Evolutionary conservation across 306 rosid species (phyloP).

Genomic region (Sechiopsis laciniata): DNA sequence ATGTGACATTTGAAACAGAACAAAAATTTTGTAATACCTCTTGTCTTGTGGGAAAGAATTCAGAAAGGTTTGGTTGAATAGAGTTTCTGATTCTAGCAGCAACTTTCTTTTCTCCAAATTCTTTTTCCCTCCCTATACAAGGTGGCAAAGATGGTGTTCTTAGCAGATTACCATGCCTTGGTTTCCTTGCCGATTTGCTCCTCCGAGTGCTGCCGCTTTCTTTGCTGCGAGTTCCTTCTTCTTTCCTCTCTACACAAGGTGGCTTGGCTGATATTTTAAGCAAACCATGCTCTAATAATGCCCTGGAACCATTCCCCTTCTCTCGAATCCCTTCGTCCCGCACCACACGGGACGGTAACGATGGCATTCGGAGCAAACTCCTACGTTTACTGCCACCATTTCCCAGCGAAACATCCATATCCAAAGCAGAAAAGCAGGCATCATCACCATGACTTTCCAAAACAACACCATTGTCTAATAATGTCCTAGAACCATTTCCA

Average conservation of each 20-base stretch:
- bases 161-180: slow-evolving; percentile 22
- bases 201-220: slow-evolving; percentile 15
- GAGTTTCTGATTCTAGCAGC: slow-evolving; percentile 36
- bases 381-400: slow-evolving; percentile 18
- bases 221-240: slow-evolving; percentile 33
- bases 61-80: slow-evolving; percentile 27
- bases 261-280: slow-evolving; percentile 27
- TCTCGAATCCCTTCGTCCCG: slow-evolving; percentile 28
- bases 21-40: slow-evolving; percentile 11
- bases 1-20: slow-evolving; percentile 7
- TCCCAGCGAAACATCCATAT: not conserved
- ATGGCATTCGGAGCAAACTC: slow-evolving; percentile 41
- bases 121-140: slow-evolving; percentile 19
- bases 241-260: slow-evolving; percentile 40
- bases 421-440: slow-evolving; percentile 10
- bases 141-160: slow-evolving; percentile 46
- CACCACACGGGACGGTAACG: slow-evolving; percentile 43
- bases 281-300: slow-evolving; percentile 30
- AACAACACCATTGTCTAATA: not conserved
- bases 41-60: slow-evolving; percentile 31
- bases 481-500: slow-evolving; percentile 18
- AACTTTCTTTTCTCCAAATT: slow-evolving; percentile 5
- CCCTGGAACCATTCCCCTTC: slow-evolving; percentile 25
- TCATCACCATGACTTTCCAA: slow-evolving; percentile 6
- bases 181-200: slow-evolving; percentile 9